Base-by-base conservation (phyloP, 306 rosid genomes). In the Luffa aegyptiaca region DNA sequence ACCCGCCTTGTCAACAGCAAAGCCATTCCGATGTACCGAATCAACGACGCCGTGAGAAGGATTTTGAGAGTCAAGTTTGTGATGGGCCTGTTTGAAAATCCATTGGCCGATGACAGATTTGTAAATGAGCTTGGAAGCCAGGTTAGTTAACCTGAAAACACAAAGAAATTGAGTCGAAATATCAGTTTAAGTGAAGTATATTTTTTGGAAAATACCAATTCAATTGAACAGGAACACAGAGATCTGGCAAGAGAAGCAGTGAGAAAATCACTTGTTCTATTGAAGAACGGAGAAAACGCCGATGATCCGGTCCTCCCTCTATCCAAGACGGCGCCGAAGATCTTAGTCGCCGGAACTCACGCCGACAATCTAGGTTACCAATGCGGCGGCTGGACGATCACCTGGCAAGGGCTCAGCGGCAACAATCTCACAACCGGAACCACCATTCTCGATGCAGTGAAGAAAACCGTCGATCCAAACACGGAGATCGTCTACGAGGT, bases 51-150 rank as follows among this genome's bases (percentile, higher is more conserved):
- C 6, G 89, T 86, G 8, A 20, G 42, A 41, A 75, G 89, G 61
- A 84, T 86, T 53, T 69, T 86, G 74, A 33, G 85, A 35, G 85
- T 86, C 6, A 81, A 84, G 80, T 86, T 86, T 26, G 31, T 49
- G 10, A 83, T 86, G 87, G 87, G 83, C 6, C 51, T 86, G 14
- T 86, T 86, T 37, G 87, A 86, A 64, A 79, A 79, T 45, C 89
- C 87, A 20, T 37, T 83, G 46, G 87, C 89, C 1, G 89, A 83
- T 81, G 61, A 3, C 33, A 86, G 86, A 84, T 70, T 81, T 11
- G 86, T 83, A 33, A 8, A 78, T 20, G 81, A 86, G 53, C 86
- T 86, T 10, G 88, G 86, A 21, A 86, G 76, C 42, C 55, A 83
- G 88, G 88, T 83, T 46, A 46, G 13, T 44, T 70, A 36, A 12